These are phyloP conservation scores for Penicillium nucicola DNA, from an alignment of 495 filamentous ascomycete genomes.

Conservation along the genomic window DNA sequence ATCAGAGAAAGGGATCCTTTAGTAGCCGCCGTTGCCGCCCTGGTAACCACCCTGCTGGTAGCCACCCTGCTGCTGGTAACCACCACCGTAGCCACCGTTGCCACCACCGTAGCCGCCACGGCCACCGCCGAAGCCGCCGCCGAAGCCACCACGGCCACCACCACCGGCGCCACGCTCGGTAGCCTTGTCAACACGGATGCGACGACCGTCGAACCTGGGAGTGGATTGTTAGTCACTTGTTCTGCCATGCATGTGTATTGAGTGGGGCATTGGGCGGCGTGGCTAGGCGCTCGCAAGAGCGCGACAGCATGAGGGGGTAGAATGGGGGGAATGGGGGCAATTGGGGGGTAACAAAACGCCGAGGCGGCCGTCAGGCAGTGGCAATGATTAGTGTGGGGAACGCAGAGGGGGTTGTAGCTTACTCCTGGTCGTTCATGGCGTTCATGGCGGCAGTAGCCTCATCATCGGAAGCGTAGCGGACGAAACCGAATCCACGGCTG, in stretches of 20 bases:
- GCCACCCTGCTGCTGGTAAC: slow-evolving; percentile 3
- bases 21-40: slow-evolving; percentile 8
- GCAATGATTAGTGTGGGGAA: not conserved
- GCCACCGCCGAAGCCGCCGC: slow-evolving; percentile 29
- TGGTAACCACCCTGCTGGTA: slow-evolving; percentile 2
- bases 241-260: not conserved
- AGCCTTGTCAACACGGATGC: slow-evolving; percentile 94
- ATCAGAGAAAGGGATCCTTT: not conserved
- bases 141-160: slow-evolving; percentile 34
- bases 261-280: not conserved
- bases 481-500: slow-evolving; percentile 96
- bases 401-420: slow-evolving; percentile 27
- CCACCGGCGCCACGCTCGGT: slow-evolving; percentile 62
- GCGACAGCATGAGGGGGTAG: not conserved
- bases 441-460: slow-evolving; percentile 80
- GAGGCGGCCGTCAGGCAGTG: too few relatives aligned
- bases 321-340: too few relatives aligned
- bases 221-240: not conserved
- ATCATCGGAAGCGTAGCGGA: slow-evolving; percentile 73
- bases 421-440: slow-evolving; percentile 94
- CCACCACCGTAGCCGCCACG: slow-evolving; percentile 26
- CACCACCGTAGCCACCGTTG: slow-evolving; percentile 1
- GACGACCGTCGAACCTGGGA: slow-evolving; percentile 87
- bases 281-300: not conserved
- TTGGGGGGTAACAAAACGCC: too few relatives aligned